phyloP scores from a whole-genome alignment of 306 rosid genomes.

The Senna siamea region DNA sequence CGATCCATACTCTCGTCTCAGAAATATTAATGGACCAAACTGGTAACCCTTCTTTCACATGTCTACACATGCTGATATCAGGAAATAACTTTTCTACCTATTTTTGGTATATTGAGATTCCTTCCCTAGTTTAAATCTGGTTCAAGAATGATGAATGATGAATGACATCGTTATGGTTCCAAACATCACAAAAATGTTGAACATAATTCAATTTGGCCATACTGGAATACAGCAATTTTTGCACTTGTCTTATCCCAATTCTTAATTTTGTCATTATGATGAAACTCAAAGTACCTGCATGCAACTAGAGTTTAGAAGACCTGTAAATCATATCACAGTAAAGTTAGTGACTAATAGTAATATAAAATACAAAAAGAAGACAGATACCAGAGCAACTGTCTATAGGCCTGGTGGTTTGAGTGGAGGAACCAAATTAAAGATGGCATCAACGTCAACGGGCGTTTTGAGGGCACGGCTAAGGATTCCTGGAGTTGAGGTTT shows the following conservation, averaged over 20 bases:
- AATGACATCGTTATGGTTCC: not conserved
- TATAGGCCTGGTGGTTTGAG: slow-evolving; percentile 92
- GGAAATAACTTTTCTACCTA: not conserved
- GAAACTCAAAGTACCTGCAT: slow-evolving; percentile 21
- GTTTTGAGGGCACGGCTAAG: slow-evolving; percentile 55
- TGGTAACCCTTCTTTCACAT: too few relatives aligned
- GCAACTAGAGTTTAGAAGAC: slow-evolving; percentile 20
- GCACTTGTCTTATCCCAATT: slow-evolving; percentile 4
- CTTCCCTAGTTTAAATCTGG: not conserved
- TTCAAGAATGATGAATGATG: not conserved
- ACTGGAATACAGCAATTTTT: not conserved
- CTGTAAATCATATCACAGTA: not conserved
- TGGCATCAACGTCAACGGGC: slow-evolving; percentile 64
- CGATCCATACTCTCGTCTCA: too few relatives aligned
- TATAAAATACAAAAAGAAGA: not conserved
- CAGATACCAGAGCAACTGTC: slow-evolving; percentile 23
- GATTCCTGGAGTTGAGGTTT: slow-evolving; percentile 54
- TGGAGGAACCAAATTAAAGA: slow-evolving; percentile 55
- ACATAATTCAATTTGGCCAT: not conserved
- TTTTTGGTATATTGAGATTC: not conserved
- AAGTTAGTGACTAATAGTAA: not conserved
- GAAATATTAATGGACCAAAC: too few relatives aligned
- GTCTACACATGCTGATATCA: too few relatives aligned
- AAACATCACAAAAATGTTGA: not conserved
- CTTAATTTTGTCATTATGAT: not conserved